Base-by-base conservation (phyloP, 23 red algal genomes). In the Gracilaria vermiculophylla region DNA sequence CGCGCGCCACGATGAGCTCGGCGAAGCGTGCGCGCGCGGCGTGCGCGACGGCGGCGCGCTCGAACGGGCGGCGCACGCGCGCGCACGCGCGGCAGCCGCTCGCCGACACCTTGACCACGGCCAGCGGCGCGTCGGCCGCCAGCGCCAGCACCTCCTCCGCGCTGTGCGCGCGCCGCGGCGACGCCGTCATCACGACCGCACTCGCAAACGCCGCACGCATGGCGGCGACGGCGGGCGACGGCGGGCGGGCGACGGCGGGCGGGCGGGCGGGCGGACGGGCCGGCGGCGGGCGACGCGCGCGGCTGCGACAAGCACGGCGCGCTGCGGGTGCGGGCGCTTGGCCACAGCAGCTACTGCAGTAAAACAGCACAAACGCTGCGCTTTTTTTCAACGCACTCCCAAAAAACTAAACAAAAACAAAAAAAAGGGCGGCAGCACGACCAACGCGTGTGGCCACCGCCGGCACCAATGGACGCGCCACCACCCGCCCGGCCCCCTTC, bases 11-110 rank as follows among this genome's bases (percentile, higher is more conserved):
- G n/a, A 87, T n/a, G n/a, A n/a, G n/a, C n/a, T n/a, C n/a, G n/a
- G n/a, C 45, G 45, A 53, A 75, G 14, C 9, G n/a, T 2, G 55
- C 82, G 16, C 44, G 2, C 4, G 14, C 40, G 9, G 1, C 50
- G 21, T 49, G 39, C 54, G 73, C 14, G 0, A 9, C 0, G 14
- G 82, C 82, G 41, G 75, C 2, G 7, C 54, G 27, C 24, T 72
- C 62, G n/a, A 58, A 69, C 23, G 51, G 54, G 27, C 82, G 62
- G 13, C 13, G 25, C 4, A 87, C 32, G 36, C 82, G 44, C 65
- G 57, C 54, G 39, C 82, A 87, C 65, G 82, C 28, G 27, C 82
- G 60, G 48, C 82, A 87, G 36, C 65, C 25, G 0, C 47, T 16
- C 29, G 62, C 49, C 5, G 12, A 73, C 67, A 76, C 82, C 50